A percentile compares a stretch with the other conserved stretches of the same genome.
These are phyloP conservation scores for Mycocalia duriaeana DNA, from an alignment of 1,284 basidiomycete species.

Conservation along the genomic window DNA sequence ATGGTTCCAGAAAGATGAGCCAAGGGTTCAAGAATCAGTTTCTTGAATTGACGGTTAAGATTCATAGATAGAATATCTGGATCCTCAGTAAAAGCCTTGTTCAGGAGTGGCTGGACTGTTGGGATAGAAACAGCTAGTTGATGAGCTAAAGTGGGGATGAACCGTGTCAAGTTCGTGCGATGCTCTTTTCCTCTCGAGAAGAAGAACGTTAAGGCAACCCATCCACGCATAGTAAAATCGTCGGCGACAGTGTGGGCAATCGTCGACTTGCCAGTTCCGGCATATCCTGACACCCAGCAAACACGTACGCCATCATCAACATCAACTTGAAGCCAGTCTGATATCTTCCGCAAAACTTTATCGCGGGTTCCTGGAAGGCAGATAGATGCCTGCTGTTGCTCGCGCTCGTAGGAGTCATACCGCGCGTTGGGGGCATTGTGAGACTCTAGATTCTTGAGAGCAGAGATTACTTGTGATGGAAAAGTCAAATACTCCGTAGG, in stretches of 20 bases:
- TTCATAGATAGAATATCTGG: not conserved
- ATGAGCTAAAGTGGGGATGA: not conserved
- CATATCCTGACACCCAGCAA: not conserved
- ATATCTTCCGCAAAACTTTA: too few species aligned
- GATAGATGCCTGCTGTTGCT: too few species aligned
- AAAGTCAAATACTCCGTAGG: too few species aligned
- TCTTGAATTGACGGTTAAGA: not conserved
- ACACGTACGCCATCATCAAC: too few species aligned
- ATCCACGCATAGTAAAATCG: not conserved
- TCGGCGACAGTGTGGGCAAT: not conserved
- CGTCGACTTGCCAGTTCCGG: not conserved
- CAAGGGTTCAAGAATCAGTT: not conserved
- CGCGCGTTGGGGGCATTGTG: too few species aligned
- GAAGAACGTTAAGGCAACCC: not conserved
- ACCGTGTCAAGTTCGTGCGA: not conserved
- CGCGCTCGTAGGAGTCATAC: too few species aligned
- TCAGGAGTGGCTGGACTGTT: not conserved
- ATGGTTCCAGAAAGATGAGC: not conserved
- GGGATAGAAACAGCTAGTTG: not conserved
- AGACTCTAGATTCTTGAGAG: too few species aligned
- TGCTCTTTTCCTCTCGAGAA: not conserved
- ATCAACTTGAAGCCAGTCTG: too few species aligned
- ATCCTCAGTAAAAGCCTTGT: not conserved
- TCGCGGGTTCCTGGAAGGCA: too few species aligned
- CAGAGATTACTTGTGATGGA: too few species aligned